Percentiles rank a stretch among this genome's conserved stretches.
Evolutionary conservation across 805 yeast species (phyloP).

Genomic region (Kazachstania africana): DNA sequence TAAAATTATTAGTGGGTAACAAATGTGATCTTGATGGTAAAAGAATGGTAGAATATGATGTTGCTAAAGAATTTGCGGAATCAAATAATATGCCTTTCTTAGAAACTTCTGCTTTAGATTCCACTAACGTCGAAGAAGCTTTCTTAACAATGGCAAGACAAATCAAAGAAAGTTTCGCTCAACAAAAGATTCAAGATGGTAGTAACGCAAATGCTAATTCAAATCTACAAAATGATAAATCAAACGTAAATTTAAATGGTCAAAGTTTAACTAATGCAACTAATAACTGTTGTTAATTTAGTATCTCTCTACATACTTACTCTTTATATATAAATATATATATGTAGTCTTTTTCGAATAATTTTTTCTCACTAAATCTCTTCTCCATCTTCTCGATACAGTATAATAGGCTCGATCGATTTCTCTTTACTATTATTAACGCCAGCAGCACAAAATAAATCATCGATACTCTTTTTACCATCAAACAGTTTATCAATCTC

Average conservation of each 20-base stretch:
- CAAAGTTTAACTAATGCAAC: constrained; percentile 39
- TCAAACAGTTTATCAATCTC: constrained; percentile 19
- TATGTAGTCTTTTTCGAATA: constrained; percentile 11
- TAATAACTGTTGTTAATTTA: constrained; percentile 38
- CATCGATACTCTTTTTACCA: no score
- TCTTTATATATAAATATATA: not conserved
- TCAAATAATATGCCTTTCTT: constrained; percentile 81
- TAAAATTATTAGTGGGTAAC: constrained; percentile 91
- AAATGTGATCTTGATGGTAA: constrained; percentile 90
- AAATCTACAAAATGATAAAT: constrained; percentile 32
- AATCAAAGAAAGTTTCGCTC: constrained; percentile 90
- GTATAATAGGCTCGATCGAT: no score
- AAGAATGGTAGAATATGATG: constrained; percentile 90
- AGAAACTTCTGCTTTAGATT: constrained; percentile 90
- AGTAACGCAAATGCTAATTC: constrained; percentile 9
- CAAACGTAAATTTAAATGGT: constrained; percentile 62
- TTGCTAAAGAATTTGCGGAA: constrained; percentile 96
- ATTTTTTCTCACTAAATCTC: not conserved
- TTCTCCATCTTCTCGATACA: not conserved
- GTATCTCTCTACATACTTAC: not conserved
- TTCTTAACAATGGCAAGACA: constrained; percentile 98
- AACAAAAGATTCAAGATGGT: constrained; percentile 32
- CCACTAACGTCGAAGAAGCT: constrained; percentile 96
- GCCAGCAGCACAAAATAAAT: no score
- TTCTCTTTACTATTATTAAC: no score